Conservation (phyloP, 441 rosid species). For the Biscutella laevigata region DNA sequence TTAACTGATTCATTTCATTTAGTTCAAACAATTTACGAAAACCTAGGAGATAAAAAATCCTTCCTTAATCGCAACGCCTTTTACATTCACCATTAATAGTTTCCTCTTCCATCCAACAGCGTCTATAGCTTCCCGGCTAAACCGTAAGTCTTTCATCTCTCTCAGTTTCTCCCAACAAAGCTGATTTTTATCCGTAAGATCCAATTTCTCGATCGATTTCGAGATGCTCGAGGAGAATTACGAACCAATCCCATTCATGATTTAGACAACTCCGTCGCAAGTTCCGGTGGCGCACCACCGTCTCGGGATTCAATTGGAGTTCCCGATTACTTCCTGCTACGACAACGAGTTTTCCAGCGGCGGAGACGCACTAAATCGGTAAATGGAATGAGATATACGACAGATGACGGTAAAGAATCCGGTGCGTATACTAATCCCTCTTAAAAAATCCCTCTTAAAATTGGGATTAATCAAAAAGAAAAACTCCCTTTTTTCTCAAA, state of each 20-base stretch:
- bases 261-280: slow-evolving; percentile 27
- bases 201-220: slow-evolving; percentile 44
- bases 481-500: no score
- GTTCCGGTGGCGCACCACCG: slow-evolving; percentile 54
- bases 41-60: no score
- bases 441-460: no score
- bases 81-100: no score
- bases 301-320: slow-evolving; percentile 32
- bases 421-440: no score
- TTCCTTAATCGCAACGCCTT: no score
- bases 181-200: slow-evolving; percentile 4
- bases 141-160: slow-evolving; percentile 35
- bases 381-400: slow-evolving; percentile 39
- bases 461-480: no score
- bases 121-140: slow-evolving; percentile 53
- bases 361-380: slow-evolving; percentile 42
- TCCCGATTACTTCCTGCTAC: slow-evolving; percentile 33
- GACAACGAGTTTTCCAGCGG: slow-evolving; percentile 33
- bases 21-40: no score
- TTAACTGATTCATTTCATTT: no score
- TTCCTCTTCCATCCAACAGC: slow-evolving; percentile 39
- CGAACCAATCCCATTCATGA: slow-evolving; percentile 40
- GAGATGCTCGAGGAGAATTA: slow-evolving; percentile 32
- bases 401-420: slow-evolving; percentile 41
- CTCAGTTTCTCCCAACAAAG: slow-evolving; percentile 35